These are phyloP conservation scores for Aspergillus incahuasiensis DNA, from an alignment of 495 filamentous ascomycete species.

Conservation along the genomic window DNA sequence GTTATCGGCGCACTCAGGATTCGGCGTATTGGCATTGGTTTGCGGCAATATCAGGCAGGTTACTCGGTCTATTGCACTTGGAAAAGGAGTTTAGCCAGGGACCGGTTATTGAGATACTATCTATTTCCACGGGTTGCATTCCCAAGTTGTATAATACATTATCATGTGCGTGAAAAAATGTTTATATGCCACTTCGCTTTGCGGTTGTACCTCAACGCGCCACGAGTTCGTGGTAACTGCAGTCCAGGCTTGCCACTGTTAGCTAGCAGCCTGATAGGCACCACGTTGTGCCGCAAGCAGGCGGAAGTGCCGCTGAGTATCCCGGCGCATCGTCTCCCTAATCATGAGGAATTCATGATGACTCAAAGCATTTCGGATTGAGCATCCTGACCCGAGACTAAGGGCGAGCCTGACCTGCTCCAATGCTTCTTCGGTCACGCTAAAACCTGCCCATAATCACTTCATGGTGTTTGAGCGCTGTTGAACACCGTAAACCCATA, in stretches of 20 bases:
- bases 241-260: not conserved
- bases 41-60: not conserved
- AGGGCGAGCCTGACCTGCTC: no score
- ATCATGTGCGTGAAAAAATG: not conserved
- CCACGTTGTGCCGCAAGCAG: not conserved
- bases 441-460: no score
- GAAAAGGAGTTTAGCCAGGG: constrained; percentile 9
- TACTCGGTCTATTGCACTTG: constrained; percentile 3
- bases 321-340: not conserved
- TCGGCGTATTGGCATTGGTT: constrained; percentile 27
- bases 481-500: not conserved
- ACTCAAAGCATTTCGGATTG: not conserved
- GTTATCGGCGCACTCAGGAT: constrained; percentile 14
- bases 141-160: constrained; percentile 6
- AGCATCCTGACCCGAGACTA: not conserved
- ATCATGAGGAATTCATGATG: not conserved
- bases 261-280: not conserved
- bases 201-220: not conserved
- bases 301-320: not conserved
- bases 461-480: no score
- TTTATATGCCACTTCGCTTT: not conserved
- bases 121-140: not conserved
- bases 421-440: no score
- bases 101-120: not conserved
- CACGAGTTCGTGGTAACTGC: not conserved